Percentiles rank a stretch among this genome's conserved stretches.
phyloP scores from a whole-genome alignment of 2,329 filamentous ascomycete species.

The Graphiopsis chlorocephala region DNA sequence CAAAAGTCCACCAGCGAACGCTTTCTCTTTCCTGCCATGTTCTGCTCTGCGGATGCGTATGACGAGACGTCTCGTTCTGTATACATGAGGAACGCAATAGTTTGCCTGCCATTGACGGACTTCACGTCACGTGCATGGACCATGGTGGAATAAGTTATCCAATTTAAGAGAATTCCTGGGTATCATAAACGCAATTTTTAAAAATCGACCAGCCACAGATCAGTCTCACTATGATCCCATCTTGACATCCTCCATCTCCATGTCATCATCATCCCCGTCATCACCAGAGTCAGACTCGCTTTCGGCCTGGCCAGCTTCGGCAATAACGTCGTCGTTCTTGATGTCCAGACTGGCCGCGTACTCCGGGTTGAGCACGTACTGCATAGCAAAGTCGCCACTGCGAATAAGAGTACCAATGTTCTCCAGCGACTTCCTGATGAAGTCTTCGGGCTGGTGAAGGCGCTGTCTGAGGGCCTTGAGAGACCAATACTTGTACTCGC shows the following conservation, averaged over 20 bases:
- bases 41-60: too few relatives aligned
- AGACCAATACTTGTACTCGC: conserved; percentile 87
- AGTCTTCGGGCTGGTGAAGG: conserved; percentile 87
- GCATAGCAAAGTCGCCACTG: conserved; percentile 78
- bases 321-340: conserved; percentile 42
- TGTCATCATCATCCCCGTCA: conserved; percentile 48
- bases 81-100: too few relatives aligned
- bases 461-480: conserved; percentile 77
- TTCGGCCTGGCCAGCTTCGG: conserved; percentile 25
- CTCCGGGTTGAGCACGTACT: conserved; percentile 76
- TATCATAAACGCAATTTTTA: conserved; percentile 1
- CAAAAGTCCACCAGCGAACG: too few relatives aligned
- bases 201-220: not conserved
- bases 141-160: not conserved
- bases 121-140: too few relatives aligned
- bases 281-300: conserved; percentile 39
- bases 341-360: conserved; percentile 56
- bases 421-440: conserved; percentile 79
- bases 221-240: conserved; percentile 23
- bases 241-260: conserved; percentile 46
- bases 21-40: too few relatives aligned
- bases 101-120: too few relatives aligned
- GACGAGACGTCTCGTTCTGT: too few relatives aligned
- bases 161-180: not conserved
- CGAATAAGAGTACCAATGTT: conserved; percentile 80